These are phyloP conservation scores for Wallacemonas collosoma DNA, from an alignment of 208 protist species.

Conservation along the genomic window DNA sequence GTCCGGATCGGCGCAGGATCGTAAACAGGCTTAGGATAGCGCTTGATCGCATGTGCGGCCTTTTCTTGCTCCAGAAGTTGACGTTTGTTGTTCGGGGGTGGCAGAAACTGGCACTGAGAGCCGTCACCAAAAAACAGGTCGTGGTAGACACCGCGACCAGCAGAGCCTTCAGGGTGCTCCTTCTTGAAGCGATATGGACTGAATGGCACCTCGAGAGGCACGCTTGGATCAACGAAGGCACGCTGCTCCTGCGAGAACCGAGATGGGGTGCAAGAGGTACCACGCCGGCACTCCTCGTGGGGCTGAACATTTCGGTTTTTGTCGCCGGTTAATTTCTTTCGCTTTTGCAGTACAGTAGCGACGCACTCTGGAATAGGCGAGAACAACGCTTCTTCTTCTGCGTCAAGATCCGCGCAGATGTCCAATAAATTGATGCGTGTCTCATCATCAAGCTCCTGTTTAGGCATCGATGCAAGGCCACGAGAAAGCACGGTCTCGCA, in stretches of 20 bases:
- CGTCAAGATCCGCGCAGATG: slow-evolving; percentile 52
- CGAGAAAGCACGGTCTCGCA: slow-evolving; percentile 47
- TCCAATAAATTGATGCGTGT: slow-evolving; percentile 33
- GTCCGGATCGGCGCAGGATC: slow-evolving; percentile 31
- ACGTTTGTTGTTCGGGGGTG: slow-evolving; percentile 70
- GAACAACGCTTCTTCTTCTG: slow-evolving; percentile 74
- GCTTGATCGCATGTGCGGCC: slow-evolving; percentile 31
- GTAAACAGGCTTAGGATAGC: slow-evolving; percentile 24
- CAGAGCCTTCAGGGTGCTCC: slow-evolving; percentile 28
- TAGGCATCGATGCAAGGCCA: slow-evolving; percentile 40
- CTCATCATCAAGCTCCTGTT: slow-evolving; percentile 31
- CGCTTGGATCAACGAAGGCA: slow-evolving; percentile 71
- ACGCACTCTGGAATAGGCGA: slow-evolving; percentile 63
- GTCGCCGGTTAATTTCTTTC: slow-evolving; percentile 18
- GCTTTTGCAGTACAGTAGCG: slow-evolving; percentile 13
- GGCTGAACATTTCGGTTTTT: slow-evolving; percentile 19
- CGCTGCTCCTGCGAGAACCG: slow-evolving; percentile 36
- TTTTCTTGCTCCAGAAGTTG: slow-evolving; percentile 53
- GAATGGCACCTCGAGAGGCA: slow-evolving; percentile 63
- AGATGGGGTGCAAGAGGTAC: not conserved
- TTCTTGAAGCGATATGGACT: slow-evolving; percentile 40
- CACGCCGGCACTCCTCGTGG: slow-evolving; percentile 21
- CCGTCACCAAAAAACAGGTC: slow-evolving; percentile 76
- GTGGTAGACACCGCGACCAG: slow-evolving; percentile 59
- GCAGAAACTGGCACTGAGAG: slow-evolving; percentile 47